A percentile compares a stretch with the other conserved stretches of the same genome.
phyloP scores from a whole-genome alignment of 2,329 filamentous ascomycete species.

The Cladosporium sphaerospermum region DNA sequence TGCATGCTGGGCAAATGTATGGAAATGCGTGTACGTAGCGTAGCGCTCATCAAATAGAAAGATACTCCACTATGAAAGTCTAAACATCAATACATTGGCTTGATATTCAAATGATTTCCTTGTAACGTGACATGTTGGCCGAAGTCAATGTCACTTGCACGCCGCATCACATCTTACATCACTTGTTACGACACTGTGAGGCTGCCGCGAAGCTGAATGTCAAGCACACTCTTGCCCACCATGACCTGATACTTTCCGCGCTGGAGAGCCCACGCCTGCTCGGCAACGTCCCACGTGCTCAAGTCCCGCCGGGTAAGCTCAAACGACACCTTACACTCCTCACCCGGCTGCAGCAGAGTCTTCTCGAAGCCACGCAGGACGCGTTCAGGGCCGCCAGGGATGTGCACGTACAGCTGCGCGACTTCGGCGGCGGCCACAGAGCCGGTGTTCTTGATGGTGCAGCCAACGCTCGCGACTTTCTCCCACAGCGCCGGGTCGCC shows the following conservation, averaged over 20 bases:
- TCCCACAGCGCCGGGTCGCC: conserved; percentile 54
- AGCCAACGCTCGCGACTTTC: conserved; percentile 50
- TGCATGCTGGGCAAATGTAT: not conserved
- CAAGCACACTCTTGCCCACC: conserved; percentile 5
- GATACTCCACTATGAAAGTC: conserved; percentile 9
- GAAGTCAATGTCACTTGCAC: not conserved
- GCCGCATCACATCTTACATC: too few relatives aligned
- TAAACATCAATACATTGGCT: not conserved
- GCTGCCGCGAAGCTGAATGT: conserved; percentile 1
- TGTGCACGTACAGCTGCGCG: conserved; percentile 46
- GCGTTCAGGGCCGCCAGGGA: conserved; percentile 48
- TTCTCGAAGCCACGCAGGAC: conserved; percentile 37
- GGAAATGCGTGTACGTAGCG: not conserved
- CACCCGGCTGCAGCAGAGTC: conserved; percentile 19
- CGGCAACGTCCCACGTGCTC: conserved; percentile 37
- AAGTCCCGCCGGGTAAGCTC: conserved; percentile 36
- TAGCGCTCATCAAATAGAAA: not conserved
- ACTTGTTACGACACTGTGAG: not conserved
- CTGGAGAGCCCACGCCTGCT: conserved; percentile 33
- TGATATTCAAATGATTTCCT: not conserved
- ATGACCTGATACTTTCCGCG: not conserved
- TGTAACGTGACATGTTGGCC: too few relatives aligned
- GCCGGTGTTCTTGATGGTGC: conserved; percentile 59
- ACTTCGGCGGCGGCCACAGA: conserved; percentile 46
- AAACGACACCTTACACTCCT: conserved; percentile 23